Conservation (phyloP, 192 early-diverging fungal species). For the Coemansia umbellata region DNA sequence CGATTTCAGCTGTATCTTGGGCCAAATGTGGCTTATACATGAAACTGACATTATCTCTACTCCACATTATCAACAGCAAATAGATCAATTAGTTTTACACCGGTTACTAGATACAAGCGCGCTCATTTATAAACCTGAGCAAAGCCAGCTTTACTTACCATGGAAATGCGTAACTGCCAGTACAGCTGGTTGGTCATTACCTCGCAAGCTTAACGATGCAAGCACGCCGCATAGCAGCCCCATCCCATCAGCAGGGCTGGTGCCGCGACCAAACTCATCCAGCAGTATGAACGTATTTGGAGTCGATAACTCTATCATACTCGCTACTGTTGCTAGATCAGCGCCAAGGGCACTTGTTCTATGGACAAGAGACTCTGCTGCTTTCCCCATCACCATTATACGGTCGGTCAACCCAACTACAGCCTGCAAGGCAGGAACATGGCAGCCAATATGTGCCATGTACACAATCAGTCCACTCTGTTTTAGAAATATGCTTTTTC, state of each 20-base stretch:
- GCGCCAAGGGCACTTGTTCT: slow-evolving; percentile 27
- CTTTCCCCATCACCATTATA: slow-evolving; percentile 61
- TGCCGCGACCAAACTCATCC: slow-evolving; percentile 48
- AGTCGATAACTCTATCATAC: slow-evolving; percentile 6
- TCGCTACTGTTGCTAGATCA: slow-evolving; percentile 14
- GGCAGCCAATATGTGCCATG: slow-evolving; percentile 91
- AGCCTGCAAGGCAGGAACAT: slow-evolving; percentile 74
- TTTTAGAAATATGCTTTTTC: slow-evolving; percentile 72
- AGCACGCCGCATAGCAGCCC: slow-evolving; percentile 73
- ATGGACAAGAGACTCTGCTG: slow-evolving; percentile 27
- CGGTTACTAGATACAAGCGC: no score
- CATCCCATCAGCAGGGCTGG: slow-evolving; percentile 61
- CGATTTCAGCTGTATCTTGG: background rate
- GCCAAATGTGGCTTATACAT: slow-evolving; percentile 15
- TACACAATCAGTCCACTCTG: slow-evolving; percentile 76
- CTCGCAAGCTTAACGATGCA: slow-evolving; percentile 52
- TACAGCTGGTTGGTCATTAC: slow-evolving; percentile 57
- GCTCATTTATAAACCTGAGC: no score
- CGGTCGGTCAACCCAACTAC: slow-evolving; percentile 72
- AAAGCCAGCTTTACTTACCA: slow-evolving; percentile 57
- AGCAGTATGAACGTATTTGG: slow-evolving; percentile 25
- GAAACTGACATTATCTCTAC: slow-evolving; percentile 19
- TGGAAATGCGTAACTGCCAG: slow-evolving; percentile 88
- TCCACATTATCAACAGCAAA: no score
- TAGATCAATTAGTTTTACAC: no score